A percentile compares a stretch with the other conserved stretches of the same genome.
phyloP scores from a whole-genome alignment of 345 rosid genomes.

The Aethionema arabicum region DNA sequence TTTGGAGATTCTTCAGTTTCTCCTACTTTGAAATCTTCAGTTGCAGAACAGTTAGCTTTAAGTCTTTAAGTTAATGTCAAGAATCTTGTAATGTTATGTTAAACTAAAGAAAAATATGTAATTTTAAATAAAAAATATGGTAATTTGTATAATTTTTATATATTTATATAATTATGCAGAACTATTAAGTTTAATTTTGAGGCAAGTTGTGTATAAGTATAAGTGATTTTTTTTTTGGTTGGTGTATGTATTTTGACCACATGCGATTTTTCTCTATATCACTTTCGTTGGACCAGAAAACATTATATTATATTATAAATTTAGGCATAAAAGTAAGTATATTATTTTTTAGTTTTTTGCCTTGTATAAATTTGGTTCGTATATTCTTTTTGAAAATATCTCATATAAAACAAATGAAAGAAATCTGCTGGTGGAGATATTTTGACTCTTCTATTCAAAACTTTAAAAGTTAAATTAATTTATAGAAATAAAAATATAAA shows the following conservation, averaged over 20 bases:
- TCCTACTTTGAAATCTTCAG: conserved; percentile 71
- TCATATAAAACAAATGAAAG: not conserved
- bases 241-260: conserved; percentile 21
- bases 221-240: conserved; percentile 4
- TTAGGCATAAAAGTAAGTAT: too few species aligned
- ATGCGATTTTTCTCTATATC: conserved; percentile 29
- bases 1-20: conserved; percentile 76
- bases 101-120: not conserved
- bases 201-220: conserved; percentile 29
- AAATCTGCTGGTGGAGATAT: conserved; percentile 12
- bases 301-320: not conserved
- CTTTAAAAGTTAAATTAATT: not conserved
- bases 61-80: conserved; percentile 26
- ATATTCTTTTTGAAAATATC: too few species aligned
- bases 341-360: too few species aligned
- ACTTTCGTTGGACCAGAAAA: conserved; percentile 26
- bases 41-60: conserved; percentile 51
- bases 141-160: too few species aligned
- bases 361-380: not conserved
- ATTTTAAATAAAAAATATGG: not conserved
- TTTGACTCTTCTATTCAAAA: conserved; percentile 4
- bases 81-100: conserved; percentile 19
- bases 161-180: too few species aligned
- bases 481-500: conserved; percentile 10
- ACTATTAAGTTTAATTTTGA: not conserved